Evolutionary conservation across 768 basidiomycete species (phyloP).

Genomic region (Macrolepiota albuminosa): DNA sequence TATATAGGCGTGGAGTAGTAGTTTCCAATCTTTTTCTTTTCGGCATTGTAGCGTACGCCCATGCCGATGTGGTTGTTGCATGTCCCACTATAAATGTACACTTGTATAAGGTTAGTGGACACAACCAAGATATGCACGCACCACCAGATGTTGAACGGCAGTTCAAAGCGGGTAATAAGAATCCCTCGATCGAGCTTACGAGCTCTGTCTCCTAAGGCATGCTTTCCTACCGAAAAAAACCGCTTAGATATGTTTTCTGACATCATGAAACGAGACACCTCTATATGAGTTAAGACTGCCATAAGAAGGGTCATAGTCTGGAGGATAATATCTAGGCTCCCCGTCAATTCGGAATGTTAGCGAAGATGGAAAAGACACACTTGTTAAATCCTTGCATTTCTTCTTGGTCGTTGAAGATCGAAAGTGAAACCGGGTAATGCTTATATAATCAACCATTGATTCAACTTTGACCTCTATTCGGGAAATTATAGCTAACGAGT

Average conservation of each 20-base stretch:
- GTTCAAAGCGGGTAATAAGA: conserved; percentile 90
- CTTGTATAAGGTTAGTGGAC: conserved; percentile 1
- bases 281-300: conserved; percentile 68
- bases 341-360: background rate
- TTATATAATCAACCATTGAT: too few relatives aligned
- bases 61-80: conserved; percentile 98
- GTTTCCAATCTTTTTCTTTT: conserved; percentile 94
- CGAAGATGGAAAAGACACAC: conserved; percentile 15
- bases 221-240: conserved; percentile 59
- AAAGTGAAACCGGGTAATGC: too few relatives aligned
- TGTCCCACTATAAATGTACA: conserved; percentile 63
- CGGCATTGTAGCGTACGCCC: conserved; percentile 99
- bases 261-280: conserved; percentile 34
- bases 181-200: conserved; percentile 96
- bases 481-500: too few relatives aligned
- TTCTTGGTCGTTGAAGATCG: background rate
- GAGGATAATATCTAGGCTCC: conserved; percentile 40
- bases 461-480: too few relatives aligned
- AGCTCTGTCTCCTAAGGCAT: conserved; percentile 90
- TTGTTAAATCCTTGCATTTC: conserved; percentile 48
- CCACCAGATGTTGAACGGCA: conserved; percentile 98
- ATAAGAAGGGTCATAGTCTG: conserved; percentile 51
- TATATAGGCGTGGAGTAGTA: conserved; percentile 95
- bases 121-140: conserved; percentile 30
- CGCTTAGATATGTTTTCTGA: conserved; percentile 5